Percentiles rank a stretch among this genome's conserved stretches.
phyloP scores from a whole-genome alignment of 257 asterid species.

The Penstemon eatonii region DNA sequence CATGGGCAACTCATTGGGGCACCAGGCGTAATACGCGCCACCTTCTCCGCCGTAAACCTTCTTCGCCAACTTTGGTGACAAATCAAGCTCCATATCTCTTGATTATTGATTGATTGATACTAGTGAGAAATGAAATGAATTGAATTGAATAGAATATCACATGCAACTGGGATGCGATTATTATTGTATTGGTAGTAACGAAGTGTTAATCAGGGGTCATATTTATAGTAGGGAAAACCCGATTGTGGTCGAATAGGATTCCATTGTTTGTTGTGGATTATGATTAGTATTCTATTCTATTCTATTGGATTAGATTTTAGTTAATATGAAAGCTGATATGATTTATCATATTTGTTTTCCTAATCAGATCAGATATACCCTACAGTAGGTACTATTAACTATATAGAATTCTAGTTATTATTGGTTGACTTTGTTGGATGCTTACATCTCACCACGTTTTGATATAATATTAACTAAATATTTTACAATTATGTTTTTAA shows the following conservation, averaged over 20 bases:
- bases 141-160: not conserved
- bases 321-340: too few relatives aligned
- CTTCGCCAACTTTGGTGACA: slow-evolving; percentile 51
- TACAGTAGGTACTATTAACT: too few relatives aligned
- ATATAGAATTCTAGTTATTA: too few relatives aligned
- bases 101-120: not conserved
- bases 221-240: slow-evolving; percentile 26
- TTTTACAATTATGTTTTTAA: too few relatives aligned
- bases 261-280: not conserved
- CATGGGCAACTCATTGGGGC: slow-evolving; percentile 50
- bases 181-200: not conserved
- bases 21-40: slow-evolving; percentile 51
- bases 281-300: not conserved
- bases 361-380: too few relatives aligned
- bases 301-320: too few relatives aligned
- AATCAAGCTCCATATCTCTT: slow-evolving; percentile 45
- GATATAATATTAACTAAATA: too few relatives aligned
- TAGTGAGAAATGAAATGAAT: not conserved
- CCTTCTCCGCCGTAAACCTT: slow-evolving; percentile 50
- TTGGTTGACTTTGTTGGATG: too few relatives aligned
- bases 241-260: not conserved
- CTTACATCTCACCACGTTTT: too few relatives aligned
- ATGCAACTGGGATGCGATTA: not conserved
- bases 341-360: too few relatives aligned
- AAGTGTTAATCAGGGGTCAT: not conserved